A percentile compares a stretch with the other conserved stretches of the same genome.
phyloP scores from a whole-genome alignment of 2,329 filamentous ascomycete genomes.

The Ophiostoma montium region DNA sequence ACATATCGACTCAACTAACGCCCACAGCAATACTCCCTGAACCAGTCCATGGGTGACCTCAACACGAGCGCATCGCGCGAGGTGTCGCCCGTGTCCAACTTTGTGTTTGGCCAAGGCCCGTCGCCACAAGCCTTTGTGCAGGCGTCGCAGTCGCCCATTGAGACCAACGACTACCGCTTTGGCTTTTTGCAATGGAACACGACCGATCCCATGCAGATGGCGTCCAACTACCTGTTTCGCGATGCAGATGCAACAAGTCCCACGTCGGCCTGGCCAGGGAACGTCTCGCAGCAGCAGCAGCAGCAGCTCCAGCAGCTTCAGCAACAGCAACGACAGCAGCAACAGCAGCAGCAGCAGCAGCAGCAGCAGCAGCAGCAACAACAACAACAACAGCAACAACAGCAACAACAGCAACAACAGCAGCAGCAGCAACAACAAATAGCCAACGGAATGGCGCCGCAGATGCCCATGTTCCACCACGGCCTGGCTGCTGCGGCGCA shows the following conservation, averaged over 20 bases:
- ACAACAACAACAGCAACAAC: constrained; percentile 6
- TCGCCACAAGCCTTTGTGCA: constrained; percentile 35
- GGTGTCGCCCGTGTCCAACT: constrained; percentile 38
- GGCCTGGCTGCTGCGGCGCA: background rate
- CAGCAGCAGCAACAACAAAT: constrained; percentile 5
- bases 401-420: background rate
- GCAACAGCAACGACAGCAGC: constrained; percentile 4
- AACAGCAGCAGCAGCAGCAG: constrained; percentile 6
- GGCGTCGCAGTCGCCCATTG: constrained; percentile 32
- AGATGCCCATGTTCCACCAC: constrained; percentile 11
- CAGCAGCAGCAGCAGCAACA: background rate
- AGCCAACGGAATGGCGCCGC: background rate
- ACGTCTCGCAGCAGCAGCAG: constrained; percentile 5
- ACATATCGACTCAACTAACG: constrained; percentile 15
- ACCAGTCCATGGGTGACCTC: constrained; percentile 34
- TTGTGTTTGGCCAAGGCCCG: constrained; percentile 36
- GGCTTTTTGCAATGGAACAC: constrained; percentile 3
- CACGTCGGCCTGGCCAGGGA: constrained; percentile 6
- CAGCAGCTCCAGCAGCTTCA: constrained; percentile 1
- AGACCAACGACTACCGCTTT: constrained; percentile 24
- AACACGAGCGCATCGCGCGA: constrained; percentile 36
- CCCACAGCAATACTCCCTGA: constrained; percentile 34
- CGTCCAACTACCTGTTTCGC: constrained; percentile 7
- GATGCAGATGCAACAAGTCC: constrained; percentile 11
- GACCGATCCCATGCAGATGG: constrained; percentile 5